phyloP scores from a whole-genome alignment of 805 yeast species.

The Dipodascus albidus region DNA sequence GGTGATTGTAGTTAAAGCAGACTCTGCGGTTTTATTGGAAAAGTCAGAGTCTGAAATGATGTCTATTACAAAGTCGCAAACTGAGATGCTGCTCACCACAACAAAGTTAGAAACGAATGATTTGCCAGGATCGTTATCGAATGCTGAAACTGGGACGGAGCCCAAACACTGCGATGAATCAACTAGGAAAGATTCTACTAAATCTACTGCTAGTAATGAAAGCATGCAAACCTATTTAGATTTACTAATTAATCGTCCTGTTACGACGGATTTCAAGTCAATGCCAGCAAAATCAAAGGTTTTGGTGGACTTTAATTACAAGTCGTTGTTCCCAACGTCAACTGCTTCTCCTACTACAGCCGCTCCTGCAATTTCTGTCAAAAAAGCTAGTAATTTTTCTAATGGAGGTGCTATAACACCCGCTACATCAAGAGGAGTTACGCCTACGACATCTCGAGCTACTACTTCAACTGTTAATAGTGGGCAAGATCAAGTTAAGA shows the following conservation, averaged over 20 bases:
- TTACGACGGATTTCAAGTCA: not conserved
- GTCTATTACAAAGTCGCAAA: not conserved
- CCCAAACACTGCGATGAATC: too few relatives aligned
- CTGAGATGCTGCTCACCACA: too few relatives aligned
- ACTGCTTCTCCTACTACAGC: not conserved
- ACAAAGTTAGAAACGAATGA: not conserved
- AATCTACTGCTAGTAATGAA: not conserved
- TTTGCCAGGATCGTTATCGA: not conserved
- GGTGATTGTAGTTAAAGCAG: not conserved
- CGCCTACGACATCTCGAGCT: not conserved
- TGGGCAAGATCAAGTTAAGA: not conserved
- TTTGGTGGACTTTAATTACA: not conserved
- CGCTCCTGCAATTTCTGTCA: not conserved
- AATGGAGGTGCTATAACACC: not conserved
- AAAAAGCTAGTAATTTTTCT: too few relatives aligned
- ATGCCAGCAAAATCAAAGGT: not conserved
- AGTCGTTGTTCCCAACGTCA: not conserved
- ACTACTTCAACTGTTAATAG: not conserved
- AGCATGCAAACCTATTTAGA: not conserved
- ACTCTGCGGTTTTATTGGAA: not conserved
- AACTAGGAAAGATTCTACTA: too few relatives aligned
- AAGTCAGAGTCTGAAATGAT: not conserved
- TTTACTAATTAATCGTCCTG: not conserved
- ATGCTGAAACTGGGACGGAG: not conserved
- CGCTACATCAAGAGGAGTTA: not conserved